A percentile compares a stretch with the other conserved stretches of the same genome.
Evolutionary conservation across 352 stramenopile genomes (phyloP).

Genomic region (Phytopythium montanum): DNA sequence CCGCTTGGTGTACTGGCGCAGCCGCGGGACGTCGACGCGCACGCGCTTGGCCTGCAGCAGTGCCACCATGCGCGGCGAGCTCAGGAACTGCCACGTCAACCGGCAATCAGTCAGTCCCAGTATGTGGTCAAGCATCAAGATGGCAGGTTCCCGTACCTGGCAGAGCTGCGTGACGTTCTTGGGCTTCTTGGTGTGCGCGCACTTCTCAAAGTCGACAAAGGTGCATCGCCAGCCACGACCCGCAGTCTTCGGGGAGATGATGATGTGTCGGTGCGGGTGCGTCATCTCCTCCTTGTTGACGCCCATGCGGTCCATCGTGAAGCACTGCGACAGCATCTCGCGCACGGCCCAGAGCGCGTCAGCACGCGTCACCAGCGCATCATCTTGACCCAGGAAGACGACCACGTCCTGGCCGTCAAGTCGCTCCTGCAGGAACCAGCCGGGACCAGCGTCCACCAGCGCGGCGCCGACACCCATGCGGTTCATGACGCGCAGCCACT

Average conservation of each 20-base stretch:
- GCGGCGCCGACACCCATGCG: slow-evolving; percentile 52
- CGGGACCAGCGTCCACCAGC: slow-evolving; percentile 33
- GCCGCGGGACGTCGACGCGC: slow-evolving; percentile 27
- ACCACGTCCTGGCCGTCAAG: slow-evolving; percentile 56
- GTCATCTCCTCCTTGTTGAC: slow-evolving; percentile 86
- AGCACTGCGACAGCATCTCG: slow-evolving; percentile 71
- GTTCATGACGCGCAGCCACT: slow-evolving; percentile 60
- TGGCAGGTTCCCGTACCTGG: slow-evolving; percentile 36
- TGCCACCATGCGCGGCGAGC: slow-evolving; percentile 51
- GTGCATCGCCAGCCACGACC: slow-evolving; percentile 36
- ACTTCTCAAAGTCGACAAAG: slow-evolving; percentile 83
- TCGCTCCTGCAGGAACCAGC: slow-evolving; percentile 64
- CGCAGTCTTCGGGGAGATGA: slow-evolving; percentile 25
- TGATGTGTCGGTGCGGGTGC: slow-evolving; percentile 70
- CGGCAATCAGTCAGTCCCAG: not conserved
- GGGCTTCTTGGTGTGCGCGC: slow-evolving; percentile 50
- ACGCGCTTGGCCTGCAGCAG: slow-evolving; percentile 44
- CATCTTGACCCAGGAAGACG: slow-evolving; percentile 37
- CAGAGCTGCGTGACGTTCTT: slow-evolving; percentile 82
- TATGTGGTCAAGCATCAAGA: not conserved
- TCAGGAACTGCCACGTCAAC: slow-evolving; percentile 41
- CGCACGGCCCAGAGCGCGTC: slow-evolving; percentile 50
- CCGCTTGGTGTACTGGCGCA: slow-evolving; percentile 56
- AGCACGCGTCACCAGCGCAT: slow-evolving; percentile 20
- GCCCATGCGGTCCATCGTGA: slow-evolving; percentile 62